Conservation (phyloP, 306 rosid genomes). For the Glycine tomentella region DNA sequence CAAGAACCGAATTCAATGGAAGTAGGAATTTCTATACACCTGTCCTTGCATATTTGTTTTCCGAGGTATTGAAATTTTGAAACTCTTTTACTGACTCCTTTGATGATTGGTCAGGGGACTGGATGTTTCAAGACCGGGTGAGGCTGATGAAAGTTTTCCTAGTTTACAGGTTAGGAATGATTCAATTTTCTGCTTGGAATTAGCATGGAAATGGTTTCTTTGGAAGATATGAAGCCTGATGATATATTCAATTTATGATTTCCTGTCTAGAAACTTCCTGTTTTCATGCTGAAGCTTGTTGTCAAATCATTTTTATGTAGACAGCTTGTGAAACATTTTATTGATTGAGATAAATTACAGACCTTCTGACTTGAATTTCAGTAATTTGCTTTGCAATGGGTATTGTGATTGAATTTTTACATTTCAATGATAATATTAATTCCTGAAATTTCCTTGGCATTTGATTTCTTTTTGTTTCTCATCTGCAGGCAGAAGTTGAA, state of each 20-base stretch:
- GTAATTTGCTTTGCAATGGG: conserved; percentile 30
- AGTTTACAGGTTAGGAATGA: conserved; percentile 76
- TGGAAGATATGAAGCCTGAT: conserved; percentile 20
- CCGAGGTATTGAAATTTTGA: conserved; percentile 40
- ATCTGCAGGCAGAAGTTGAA: conserved; percentile 86
- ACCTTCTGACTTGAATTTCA: conserved; percentile 35
- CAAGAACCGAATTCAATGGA: conserved; percentile 98
- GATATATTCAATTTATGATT: conserved; percentile 31
- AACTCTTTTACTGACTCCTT: conserved; percentile 37
- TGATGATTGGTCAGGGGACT: conserved; percentile 75
- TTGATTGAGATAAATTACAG: neutral
- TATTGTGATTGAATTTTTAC: conserved; percentile 18
- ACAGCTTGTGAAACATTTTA: conserved; percentile 24
- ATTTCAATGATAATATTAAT: conserved; percentile 26
- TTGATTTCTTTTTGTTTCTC: conserved; percentile 32
- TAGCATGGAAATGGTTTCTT: conserved; percentile 30
- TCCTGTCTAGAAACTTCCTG: neutral
- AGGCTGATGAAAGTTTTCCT: conserved; percentile 74
- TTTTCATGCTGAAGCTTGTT: conserved; percentile 20
- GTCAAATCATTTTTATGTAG: neutral
- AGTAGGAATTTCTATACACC: conserved; percentile 64
- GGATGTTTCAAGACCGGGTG: conserved; percentile 85
- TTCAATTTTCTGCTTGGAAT: conserved; percentile 44
- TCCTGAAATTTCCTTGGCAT: conserved; percentile 32
- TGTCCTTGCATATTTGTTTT: conserved; percentile 36